Evolutionary conservation across 768 basidiomycete species (phyloP), one percentile per base, ranked within the genome.

Genomic region (Collybia sp.): DNA sequence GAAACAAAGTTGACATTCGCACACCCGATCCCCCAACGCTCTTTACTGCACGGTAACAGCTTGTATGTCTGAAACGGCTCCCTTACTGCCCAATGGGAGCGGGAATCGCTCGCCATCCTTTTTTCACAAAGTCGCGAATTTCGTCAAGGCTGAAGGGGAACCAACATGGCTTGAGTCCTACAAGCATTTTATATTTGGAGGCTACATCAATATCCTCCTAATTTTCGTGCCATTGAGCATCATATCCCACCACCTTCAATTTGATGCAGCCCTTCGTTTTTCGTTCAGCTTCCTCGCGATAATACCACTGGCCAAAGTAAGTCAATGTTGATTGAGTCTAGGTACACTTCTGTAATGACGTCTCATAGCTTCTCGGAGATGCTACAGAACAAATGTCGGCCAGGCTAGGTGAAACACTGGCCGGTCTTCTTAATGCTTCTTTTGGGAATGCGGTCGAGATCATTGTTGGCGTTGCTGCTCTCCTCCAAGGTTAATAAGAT

Each of bases 361-460:
- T 49, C 43, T 30, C 31, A 12, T 49, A 88, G 80, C 70, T 91
- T 43, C 77, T 92, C 5, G 88, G 89, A 11, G 83, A 87, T 44
- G 82, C 88, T 0, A 92, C 89, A 0, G 88, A 92, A 42, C 87
- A 89, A 62, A 73, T 88, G 72, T 85, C 85, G 1, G 61, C 82
- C 40, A 80, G 79, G 55, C 69, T 94, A 40, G 92, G 92, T 4
- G 81, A 92, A 56, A 93, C 91, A 1, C 69, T 93, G 30, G 89
- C 91, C 34, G 92, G 91, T 19, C 70, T 95, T 3, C 69, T 94
- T 44, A 94, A 94, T 54, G 93, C 90, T 6, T 79, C 86, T 1
- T 88, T 88, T 50, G 85, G 85, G 25, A 88, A 88, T 57, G 87
- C 87, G 8, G 86, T 92, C 38, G 91, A 93, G 62, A 88, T 93